Percentiles rank a stretch among this genome's conserved stretches.
Conservation (phyloP, 2,329 filamentous ascomycete genomes). For the Fusarium irregulare region DNA sequence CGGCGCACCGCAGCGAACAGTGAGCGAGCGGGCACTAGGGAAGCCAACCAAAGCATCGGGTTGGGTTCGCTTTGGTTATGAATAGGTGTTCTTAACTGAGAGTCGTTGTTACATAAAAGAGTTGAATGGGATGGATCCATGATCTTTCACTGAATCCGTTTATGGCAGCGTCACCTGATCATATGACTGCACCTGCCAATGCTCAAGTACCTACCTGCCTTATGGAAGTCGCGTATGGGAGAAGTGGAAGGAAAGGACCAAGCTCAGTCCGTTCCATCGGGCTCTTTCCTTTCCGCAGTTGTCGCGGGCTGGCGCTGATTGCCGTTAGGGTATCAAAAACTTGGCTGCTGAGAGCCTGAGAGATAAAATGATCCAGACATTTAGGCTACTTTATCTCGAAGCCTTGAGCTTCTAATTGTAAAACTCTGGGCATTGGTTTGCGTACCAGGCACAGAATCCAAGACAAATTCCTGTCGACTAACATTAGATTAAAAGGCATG, state of each 20-base stretch:
- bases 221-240: background rate
- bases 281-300: background rate
- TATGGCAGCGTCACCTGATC: constrained; percentile 1
- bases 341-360: background rate
- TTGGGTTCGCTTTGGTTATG: constrained; percentile 8
- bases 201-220: background rate
- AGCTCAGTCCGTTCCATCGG: background rate
- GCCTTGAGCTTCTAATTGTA: background rate
- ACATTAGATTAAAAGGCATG: background rate
- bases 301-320: background rate
- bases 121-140: background rate
- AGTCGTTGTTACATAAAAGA: background rate
- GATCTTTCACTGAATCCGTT: background rate
- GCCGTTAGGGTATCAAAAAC: background rate
- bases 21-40: constrained; percentile 42
- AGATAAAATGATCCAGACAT: background rate
- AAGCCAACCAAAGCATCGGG: constrained; percentile 42
- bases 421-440: background rate
- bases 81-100: background rate
- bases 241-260: background rate
- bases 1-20: constrained; percentile 27
- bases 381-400: background rate
- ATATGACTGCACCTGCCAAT: background rate
- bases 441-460: background rate
- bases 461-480: constrained; percentile 16